Base-by-base conservation (phyloP, 805 yeast species). In the Wickerhamomyces sydowiorum region DNA sequence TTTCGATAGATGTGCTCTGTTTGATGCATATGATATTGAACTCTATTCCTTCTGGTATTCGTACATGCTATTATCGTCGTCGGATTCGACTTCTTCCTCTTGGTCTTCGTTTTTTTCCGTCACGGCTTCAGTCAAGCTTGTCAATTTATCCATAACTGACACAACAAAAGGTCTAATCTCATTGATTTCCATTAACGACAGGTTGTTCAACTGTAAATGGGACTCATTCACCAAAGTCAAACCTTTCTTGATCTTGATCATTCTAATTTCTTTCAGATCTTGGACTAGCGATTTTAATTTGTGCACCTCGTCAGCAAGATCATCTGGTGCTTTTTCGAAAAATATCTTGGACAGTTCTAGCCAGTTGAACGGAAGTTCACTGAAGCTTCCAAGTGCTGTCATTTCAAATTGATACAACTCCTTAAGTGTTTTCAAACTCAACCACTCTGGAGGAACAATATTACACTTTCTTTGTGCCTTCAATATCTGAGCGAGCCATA, bases 361-460 rank as follows among this genome's bases (percentile, higher is more conserved):
- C 99, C 99, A 93, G 57, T 82, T 78, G 80, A 83, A 82, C 0
- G 98, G 98, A 38, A 91, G 62, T 7, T 69, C 64, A 42, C 87
- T 75, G 56, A 91, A 91, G 45, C 75, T 66, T 27, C 72, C 72
- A 1, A 78, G 71, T 42, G 73, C 59, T 5, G 68, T 66, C 27
- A 77, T 65, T 56, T 91, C 98, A 46, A 75, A 81, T 18, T 82
- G 86, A 51, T 84, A 78, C 34, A 73, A 69, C 6, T 67, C 70
- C 41, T 75, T 74, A 43, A 91, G 60, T 38, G 67, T 68, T 17
- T 67, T 66, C 37, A 75, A 61, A 9, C 72, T 74, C 9, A 93
- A 69, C 99, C 99, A 93, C 1, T 67, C 72, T 0, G 99, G 99
- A 13, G 89, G 82, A 8, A 87, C 80, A 3, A 93, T 79, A 47